A percentile compares a stretch with the other conserved stretches of the same genome.
phyloP scores from a whole-genome alignment of 495 filamentous ascomycete genomes.

The Letharia lupina region DNA sequence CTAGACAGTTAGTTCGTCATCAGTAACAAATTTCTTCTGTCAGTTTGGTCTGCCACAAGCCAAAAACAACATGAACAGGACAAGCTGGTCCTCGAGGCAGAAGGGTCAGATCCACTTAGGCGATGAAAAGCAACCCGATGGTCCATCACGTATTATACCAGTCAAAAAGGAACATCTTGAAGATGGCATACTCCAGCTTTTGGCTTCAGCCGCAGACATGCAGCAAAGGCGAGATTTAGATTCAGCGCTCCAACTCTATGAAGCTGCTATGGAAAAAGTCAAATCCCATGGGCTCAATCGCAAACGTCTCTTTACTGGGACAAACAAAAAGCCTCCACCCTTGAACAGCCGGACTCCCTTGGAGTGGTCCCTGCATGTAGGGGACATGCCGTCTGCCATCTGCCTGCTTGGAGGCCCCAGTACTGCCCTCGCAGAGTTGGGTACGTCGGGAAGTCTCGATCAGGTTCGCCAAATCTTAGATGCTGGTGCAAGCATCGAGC shows the following conservation, averaged over 20 bases:
- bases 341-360: slow-evolving; percentile 16
- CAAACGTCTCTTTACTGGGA: slow-evolving; percentile 12
- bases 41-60: background rate
- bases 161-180: slow-evolving; percentile 17
- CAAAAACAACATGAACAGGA: slow-evolving; percentile 6
- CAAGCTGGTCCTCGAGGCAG: slow-evolving; percentile 15
- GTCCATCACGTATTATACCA: slow-evolving; percentile 9
- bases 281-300: slow-evolving; percentile 13
- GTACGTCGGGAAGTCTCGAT: slow-evolving; percentile 1
- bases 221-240: slow-evolving; percentile 18
- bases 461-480: slow-evolving; percentile 12
- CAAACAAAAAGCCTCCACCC: slow-evolving; percentile 18
- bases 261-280: slow-evolving; percentile 19
- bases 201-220: slow-evolving; percentile 19
- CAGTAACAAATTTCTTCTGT: background rate
- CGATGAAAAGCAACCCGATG: slow-evolving; percentile 8
- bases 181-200: slow-evolving; percentile 16
- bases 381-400: slow-evolving; percentile 16
- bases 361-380: slow-evolving; percentile 16
- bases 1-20: background rate
- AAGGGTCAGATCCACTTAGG: slow-evolving; percentile 13
- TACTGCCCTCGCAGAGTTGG: slow-evolving; percentile 10
- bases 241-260: slow-evolving; percentile 17
- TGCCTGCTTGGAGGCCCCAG: slow-evolving; percentile 15
- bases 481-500: slow-evolving; percentile 15